A percentile compares a stretch with the other conserved stretches of the same genome.
phyloP scores from a whole-genome alignment of 345 rosid genomes.

The Excoecaria cochinchinensis region DNA sequence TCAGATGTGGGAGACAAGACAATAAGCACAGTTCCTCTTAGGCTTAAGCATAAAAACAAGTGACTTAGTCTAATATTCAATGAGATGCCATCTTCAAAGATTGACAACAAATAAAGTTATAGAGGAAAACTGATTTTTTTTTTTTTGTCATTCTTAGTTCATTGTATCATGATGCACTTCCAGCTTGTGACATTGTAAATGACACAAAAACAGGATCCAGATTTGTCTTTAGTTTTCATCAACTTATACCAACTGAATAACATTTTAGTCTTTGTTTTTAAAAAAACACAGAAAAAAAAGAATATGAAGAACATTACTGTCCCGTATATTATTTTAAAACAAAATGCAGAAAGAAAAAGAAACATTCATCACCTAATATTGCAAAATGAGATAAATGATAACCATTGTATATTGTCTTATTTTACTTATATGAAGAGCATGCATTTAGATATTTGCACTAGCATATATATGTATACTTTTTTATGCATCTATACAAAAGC shows the following conservation, averaged over 20 bases:
- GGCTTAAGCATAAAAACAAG: not conserved
- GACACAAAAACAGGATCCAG: not conserved
- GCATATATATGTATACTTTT: no score
- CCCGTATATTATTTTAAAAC: no score
- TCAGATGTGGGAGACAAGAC: slow-evolving; percentile 23
- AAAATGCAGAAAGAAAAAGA: not conserved
- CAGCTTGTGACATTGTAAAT: not conserved
- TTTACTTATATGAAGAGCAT: not conserved
- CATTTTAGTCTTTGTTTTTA: not conserved
- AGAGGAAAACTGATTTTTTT: no score
- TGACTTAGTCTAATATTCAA: not conserved
- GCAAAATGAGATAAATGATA: not conserved
- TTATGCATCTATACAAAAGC: no score
- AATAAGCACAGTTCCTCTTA: not conserved
- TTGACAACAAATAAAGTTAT: not conserved
- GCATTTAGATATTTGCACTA: not conserved
- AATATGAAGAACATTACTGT: no score
- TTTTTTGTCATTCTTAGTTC: no score
- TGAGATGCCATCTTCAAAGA: not conserved
- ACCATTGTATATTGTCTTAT: not conserved
- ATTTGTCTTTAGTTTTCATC: not conserved
- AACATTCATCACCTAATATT: not conserved
- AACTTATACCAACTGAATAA: not conserved
- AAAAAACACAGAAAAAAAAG: not conserved
- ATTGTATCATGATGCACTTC: not conserved